Evolutionary conservation across 2,329 filamentous ascomycete species (phyloP).

Genomic region (Ustilaginoidea virens): DNA sequence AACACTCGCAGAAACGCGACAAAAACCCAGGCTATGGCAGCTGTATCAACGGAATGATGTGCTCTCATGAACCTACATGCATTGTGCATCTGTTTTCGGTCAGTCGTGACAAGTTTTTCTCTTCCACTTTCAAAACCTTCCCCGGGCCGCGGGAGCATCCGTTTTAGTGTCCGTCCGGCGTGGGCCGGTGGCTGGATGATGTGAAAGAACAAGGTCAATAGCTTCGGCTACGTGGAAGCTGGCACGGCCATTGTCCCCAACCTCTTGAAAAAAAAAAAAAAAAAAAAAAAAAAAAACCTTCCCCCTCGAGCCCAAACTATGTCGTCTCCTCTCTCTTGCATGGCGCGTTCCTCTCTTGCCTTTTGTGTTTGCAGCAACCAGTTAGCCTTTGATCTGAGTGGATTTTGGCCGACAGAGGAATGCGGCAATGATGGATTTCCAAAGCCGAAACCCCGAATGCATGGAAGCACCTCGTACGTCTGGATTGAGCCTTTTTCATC

Average conservation of each 20-base stretch:
- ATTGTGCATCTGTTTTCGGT: constrained; percentile 1
- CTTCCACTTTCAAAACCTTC: not conserved
- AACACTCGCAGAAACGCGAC: too few relatives aligned
- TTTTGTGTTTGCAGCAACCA: constrained; percentile 16
- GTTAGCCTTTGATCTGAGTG: constrained; percentile 19
- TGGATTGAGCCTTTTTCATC: constrained; percentile 2
- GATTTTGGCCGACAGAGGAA: constrained; percentile 12
- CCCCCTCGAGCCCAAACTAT: constrained; percentile 15
- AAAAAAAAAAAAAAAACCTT: constrained; percentile 10
- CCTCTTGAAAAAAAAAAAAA: constrained; percentile 11
- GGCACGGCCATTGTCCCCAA: constrained; percentile 7
- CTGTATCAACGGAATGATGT: too few relatives aligned
- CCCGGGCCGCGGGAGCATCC: constrained; percentile 2
- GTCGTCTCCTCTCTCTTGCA: constrained; percentile 13
- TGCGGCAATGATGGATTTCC: constrained; percentile 21
- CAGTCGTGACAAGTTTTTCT: not conserved
- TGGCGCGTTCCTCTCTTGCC: constrained; percentile 16
- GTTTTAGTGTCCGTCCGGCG: constrained; percentile 3
- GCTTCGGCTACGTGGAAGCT: constrained; percentile 1
- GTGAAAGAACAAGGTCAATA: constrained; percentile 1
- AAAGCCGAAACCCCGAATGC: constrained; percentile 19
- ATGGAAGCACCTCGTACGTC: constrained; percentile 22
- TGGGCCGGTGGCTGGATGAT: constrained; percentile 6
- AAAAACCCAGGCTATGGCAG: too few relatives aligned
- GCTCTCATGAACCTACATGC: too few relatives aligned